phyloP scores from a whole-genome alignment of 2,329 filamentous ascomycete species.

The Talaromyces piceae region DNA sequence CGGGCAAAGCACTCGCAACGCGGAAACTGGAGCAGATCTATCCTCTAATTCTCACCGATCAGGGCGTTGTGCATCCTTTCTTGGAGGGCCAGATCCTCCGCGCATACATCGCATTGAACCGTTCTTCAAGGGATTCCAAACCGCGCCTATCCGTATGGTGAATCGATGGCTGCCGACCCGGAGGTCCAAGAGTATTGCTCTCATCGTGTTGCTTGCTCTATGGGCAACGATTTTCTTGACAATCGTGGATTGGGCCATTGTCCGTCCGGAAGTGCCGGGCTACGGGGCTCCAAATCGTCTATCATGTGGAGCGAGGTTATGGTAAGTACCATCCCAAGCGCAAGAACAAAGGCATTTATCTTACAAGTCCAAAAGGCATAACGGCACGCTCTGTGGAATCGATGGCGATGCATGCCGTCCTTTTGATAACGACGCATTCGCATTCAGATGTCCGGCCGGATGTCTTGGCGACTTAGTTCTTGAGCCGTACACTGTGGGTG shows the following conservation, averaged over 20 bases:
- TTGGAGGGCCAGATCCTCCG: constrained; percentile 25
- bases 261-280: constrained; percentile 23
- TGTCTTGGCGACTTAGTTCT: constrained; percentile 46
- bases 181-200: constrained; percentile 18
- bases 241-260: constrained; percentile 23
- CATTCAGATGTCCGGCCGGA: constrained; percentile 53
- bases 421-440: constrained; percentile 46
- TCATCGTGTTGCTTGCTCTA: constrained; percentile 20
- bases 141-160: constrained; percentile 25
- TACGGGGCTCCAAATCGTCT: constrained; percentile 29
- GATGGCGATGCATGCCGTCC: constrained; percentile 52
- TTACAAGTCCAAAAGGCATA: constrained; percentile 17
- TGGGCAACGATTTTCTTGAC: constrained; percentile 30
- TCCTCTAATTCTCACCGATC: background rate
- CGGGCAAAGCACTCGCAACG: constrained; percentile 1
- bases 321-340: constrained; percentile 23
- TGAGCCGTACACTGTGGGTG: constrained; percentile 52
- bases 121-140: constrained; percentile 25
- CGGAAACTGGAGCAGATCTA: background rate
- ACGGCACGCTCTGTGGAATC: constrained; percentile 44
- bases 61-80: constrained; percentile 15
- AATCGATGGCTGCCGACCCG: constrained; percentile 22
- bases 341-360: background rate
- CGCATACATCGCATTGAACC: constrained; percentile 28
- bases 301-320: constrained; percentile 26